A percentile compares a stretch with the other conserved stretches of the same genome.
Conservation (phyloP, 306 rosid genomes). For the Begonia loranthoides region DNA sequence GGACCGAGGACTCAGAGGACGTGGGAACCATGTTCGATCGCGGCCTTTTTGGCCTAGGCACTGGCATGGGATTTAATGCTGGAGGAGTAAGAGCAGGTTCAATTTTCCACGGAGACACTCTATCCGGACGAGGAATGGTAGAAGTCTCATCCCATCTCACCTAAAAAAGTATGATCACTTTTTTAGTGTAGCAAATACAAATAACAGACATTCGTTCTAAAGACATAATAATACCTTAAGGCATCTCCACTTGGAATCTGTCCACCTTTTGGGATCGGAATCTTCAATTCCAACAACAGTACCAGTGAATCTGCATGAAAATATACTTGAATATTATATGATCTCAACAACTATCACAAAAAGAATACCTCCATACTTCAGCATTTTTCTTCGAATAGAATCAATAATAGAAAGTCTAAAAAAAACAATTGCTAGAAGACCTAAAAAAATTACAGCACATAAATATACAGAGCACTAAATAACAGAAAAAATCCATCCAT, state of each 20-base stretch:
- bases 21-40: constrained; percentile 57
- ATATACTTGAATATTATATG: no score
- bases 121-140: constrained; percentile 79
- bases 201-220: not conserved
- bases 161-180: constrained; percentile 27
- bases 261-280: constrained; percentile 60
- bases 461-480: no score
- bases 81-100: constrained; percentile 93
- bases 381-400: no score
- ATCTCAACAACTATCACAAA: no score
- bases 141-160: constrained; percentile 99
- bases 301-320: constrained; percentile 58
- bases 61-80: constrained; percentile 59
- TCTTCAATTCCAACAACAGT: constrained; percentile 85
- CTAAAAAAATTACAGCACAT: no score
- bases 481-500: no score
- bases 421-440: no score
- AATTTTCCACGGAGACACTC: constrained; percentile 93
- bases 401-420: no score
- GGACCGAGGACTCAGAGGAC: constrained; percentile 78
- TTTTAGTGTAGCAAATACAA: constrained; percentile 7
- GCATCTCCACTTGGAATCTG: constrained; percentile 82
- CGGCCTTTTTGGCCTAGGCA: constrained; percentile 74
- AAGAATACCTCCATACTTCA: no score
- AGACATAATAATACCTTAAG: constrained; percentile 54